Base-by-base conservation (phyloP, 2,329 filamentous ascomycete genomes). In the Sporothrix luriei region DNA sequence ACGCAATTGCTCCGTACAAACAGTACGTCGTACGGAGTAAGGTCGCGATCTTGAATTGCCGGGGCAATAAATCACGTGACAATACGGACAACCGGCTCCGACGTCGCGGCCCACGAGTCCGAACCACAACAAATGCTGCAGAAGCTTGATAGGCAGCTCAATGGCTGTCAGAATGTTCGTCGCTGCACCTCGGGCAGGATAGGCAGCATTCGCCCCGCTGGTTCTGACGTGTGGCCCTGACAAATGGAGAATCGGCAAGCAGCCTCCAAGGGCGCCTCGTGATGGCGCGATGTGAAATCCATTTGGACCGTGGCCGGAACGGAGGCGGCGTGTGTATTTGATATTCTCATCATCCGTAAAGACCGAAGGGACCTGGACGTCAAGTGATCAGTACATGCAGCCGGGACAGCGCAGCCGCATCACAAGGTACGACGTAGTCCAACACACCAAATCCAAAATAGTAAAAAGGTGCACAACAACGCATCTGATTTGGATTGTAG, bases 1-100 rank as follows among this genome's bases (percentile, higher is more conserved):
- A 29, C n/a, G n/a, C n/a, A n/a, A n/a, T n/a, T n/a, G n/a, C n/a
- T n/a, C n/a, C n/a, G n/a, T n/a, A n/a, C n/a, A n/a, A n/a, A n/a
- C 29, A 29, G 29, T 29, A 29, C 29, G 29, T 5, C 29, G 29
- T 29, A 29, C 29, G 29, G 29, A 29, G 29, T 29, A 29, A 29
- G 29, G 29, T 13, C 40, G 40, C 14, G 11, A 43, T n/a, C 14
- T 10, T 16, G 46, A 64, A 54, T 69, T 66, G 62, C 68, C 68
- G 68, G 68, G 68, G 62, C 54, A 66, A 69, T 69, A 69, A 61
- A 43, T 69, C 68, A 69, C 68, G 62, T 69, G 68, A 4, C 24
- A 2, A 7, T 26, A 49, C 24, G 6, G 4, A 33, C 61, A 64
- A 4, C 61, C 61, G 61, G 43, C 24, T 24, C 61, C 61, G 61